Evolutionary conservation across 116 monocot genomes (phyloP).

Genomic region (Posidonia oceanica): DNA sequence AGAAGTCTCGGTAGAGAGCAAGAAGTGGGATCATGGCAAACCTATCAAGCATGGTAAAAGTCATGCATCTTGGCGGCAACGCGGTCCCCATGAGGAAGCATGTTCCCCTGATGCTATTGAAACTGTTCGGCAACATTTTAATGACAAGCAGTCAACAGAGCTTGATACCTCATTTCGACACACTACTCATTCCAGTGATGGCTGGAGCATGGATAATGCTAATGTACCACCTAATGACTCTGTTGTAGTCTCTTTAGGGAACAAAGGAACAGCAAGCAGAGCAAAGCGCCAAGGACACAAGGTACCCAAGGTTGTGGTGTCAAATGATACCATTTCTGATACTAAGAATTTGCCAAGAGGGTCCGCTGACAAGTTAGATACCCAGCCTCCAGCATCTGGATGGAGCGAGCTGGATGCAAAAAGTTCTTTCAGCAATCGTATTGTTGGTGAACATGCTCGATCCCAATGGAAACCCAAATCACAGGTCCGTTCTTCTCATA

Average conservation of each 20-base stretch:
- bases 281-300: constrained; percentile 32
- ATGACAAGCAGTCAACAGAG: constrained; percentile 12
- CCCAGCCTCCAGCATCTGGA: constrained; percentile 7
- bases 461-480: constrained; percentile 81
- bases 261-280: constrained; percentile 24
- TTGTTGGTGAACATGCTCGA: constrained; percentile 17
- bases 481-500: constrained; percentile 22
- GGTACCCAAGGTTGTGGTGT: constrained; percentile 12
- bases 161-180: constrained; percentile 4
- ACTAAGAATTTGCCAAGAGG: constrained; percentile 9
- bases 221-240: constrained; percentile 12
- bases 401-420: constrained; percentile 19
- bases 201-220: constrained; percentile 6
- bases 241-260: background rate
- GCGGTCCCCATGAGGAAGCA: constrained; percentile 17
- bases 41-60: constrained; percentile 34
- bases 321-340: constrained; percentile 7
- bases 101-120: constrained; percentile 7
- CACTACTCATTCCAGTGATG: constrained; percentile 12
- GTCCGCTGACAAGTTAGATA: constrained; percentile 5
- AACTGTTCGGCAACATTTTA: constrained; percentile 10
- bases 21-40: constrained; percentile 28
- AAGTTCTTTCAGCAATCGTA: constrained; percentile 17
- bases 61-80: constrained; percentile 66
- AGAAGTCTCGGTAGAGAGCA: constrained; percentile 16